Base-by-base conservation (phyloP, 345 rosid species). In the Diplotaxis tenuifolia region DNA sequence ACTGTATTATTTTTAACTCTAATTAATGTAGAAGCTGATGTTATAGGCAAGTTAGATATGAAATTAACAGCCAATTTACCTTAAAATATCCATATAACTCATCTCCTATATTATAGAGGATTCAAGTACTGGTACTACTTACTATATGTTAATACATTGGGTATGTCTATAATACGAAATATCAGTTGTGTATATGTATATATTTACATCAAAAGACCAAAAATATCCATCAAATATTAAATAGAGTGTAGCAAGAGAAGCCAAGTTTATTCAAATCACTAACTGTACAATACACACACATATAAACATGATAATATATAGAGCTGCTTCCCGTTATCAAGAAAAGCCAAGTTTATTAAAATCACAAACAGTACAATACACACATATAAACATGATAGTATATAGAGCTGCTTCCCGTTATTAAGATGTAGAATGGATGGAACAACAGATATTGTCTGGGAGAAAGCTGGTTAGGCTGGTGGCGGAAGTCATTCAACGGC, bases 401-500 rank as follows among this genome's bases (percentile, higher is more conserved):
- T n/a, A n/a, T 1, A 64, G 65, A 4, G 76, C 50, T 34, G 15
- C 14, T 65, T 56, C 66, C 14, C 27, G 38, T 65, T 15, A 31
- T 18, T 20, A 73, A 31, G 16, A 14, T 40, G 22, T 47, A 20
- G 40, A 53, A 29, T 65, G 72, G 71, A 52, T 72, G 67, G 62
- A 70, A 63, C 62, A 58, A 55, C 34, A 18, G 0, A 45, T 52
- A 23, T 60, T 19, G 47, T 36, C 62, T 56, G 9, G 58, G 45
- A 29, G 16, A 34, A 47, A 47, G 4, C 10, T 59, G 49, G 67
- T 28, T 47, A 52, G 52, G n/a, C n/a, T 10, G 19, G n/a, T 14
- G 10, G 53, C 2, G 2, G 9, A 62, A 56, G 9, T 9, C 55
- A 27, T 29, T 84, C 60, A 93, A 34, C 98, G 97, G 68, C 91